phyloP scores from a whole-genome alignment of 163 green algal species.

The Volvox carteri region DNA sequence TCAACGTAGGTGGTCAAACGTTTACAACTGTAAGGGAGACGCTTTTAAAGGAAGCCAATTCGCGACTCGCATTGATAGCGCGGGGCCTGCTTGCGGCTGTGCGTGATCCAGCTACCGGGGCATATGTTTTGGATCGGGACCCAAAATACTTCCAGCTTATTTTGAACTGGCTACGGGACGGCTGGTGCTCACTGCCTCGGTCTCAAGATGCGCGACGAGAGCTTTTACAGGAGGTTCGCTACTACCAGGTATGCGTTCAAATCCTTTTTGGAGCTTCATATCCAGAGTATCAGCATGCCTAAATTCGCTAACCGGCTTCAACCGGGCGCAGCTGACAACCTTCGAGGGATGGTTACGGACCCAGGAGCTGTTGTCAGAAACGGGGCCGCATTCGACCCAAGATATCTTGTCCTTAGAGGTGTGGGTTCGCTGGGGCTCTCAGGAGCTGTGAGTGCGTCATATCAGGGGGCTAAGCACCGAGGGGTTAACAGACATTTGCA shows the following conservation, averaged over 20 bases:
- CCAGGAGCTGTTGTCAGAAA: constrained; percentile 56
- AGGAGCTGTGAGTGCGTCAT: too few species aligned
- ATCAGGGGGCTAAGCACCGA: too few species aligned
- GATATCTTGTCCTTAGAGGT: constrained; percentile 23
- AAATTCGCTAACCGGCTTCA: neutral
- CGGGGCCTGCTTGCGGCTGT: constrained; percentile 47
- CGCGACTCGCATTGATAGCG: constrained; percentile 59
- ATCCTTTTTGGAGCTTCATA: neutral
- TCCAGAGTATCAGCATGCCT: neutral
- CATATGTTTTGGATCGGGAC: constrained; percentile 63
- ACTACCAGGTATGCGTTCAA: constrained; percentile 58
- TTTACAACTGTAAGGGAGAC: constrained; percentile 67
- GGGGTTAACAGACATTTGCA: too few species aligned
- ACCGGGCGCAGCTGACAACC: constrained; percentile 54
- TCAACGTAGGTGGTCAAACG: constrained; percentile 61
- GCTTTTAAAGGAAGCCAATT: constrained; percentile 60
- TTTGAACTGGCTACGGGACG: constrained; percentile 67
- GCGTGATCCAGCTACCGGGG: constrained; percentile 37
- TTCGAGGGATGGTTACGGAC: constrained; percentile 67
- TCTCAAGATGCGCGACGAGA: constrained; percentile 60
- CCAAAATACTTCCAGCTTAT: constrained; percentile 61
- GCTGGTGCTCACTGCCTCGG: constrained; percentile 55
- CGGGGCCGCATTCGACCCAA: neutral
- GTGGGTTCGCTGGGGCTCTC: too few species aligned
- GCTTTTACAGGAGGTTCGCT: constrained; percentile 71